Base-by-base conservation (phyloP, 345 rosid species). In the Balakata baccata region DNA sequence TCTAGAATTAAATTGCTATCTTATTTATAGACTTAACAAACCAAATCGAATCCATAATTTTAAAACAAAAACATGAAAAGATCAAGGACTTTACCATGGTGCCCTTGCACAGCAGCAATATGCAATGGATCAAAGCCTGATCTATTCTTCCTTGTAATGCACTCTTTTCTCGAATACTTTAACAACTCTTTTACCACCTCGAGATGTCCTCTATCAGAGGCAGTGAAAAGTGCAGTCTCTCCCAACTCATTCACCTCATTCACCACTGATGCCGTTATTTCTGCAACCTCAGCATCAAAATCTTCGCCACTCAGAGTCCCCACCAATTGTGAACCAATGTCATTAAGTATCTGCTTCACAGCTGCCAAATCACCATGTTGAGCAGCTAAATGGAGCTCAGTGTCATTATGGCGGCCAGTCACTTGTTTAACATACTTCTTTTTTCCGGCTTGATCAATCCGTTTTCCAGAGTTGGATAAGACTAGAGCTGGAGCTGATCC, bases 341-440 rank as follows among this genome's bases (percentile, higher is more conserved):
- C 96, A 51, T 82, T 67, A n/a, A 92, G 92, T 74, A 92, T 89
- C 92, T 79, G 92, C 81, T 81, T 90, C 10, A 89, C 88, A 41
- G 94, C 96, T 0, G 80, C 85, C 75, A 89, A 77, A 80, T 95
- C 97, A 25, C 97, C 97, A 0, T 89, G 92, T 82, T 95, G 96
- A 25, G 96, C 99, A 0, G 92, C 92, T 71, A 91, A 78, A 68
- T 92, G 98, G 49, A 95, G 90, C 85, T 93, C 98, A 0, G 97
- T 91, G 72, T 91, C 96, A 46, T 95, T 91, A 75, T 91, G 92
- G 25, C 93, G 97, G 64, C 92, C 96, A 0, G 94, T 94, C 52
- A 94, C 97, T 79, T 94, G 98, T 82, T 94, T 94, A n/a, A 94
- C 94, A 75, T 91, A 89, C 90, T 90, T 95, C 78, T 91, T 91